phyloP scores from a whole-genome alignment of 106 monocot species.

The Alisma plantagoaquatica region DNA sequence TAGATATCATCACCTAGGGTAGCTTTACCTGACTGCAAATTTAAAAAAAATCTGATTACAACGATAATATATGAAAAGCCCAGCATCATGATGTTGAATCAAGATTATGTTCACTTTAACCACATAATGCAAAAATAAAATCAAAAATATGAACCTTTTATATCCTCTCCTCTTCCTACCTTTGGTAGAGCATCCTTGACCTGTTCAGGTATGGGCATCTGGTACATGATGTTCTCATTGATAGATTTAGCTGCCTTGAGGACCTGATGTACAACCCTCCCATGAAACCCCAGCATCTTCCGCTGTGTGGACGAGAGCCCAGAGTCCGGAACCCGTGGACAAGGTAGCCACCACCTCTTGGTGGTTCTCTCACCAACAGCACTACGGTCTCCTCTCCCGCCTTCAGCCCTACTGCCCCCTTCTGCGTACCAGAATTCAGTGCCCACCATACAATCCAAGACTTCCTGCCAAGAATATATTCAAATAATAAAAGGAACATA shows the following conservation, averaged over 20 bases:
- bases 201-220: constrained; percentile 60
- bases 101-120: no score
- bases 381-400: constrained; percentile 3
- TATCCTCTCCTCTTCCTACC: no score
- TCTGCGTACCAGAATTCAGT: constrained; percentile 91
- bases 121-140: no score
- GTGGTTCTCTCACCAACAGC: constrained; percentile 17
- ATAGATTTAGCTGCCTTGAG: constrained; percentile 92
- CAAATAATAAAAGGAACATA: no score
- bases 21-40: constrained; percentile 71
- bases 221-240: constrained; percentile 74
- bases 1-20: constrained; percentile 63
- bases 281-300: constrained; percentile 69
- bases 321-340: constrained; percentile 56
- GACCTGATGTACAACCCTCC: constrained; percentile 70
- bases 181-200: constrained; percentile 68
- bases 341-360: constrained; percentile 97
- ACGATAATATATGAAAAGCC: no score
- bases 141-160: no score
- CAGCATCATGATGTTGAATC: no score
- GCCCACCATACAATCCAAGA: constrained; percentile 77
- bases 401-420: constrained; percentile 50
- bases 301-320: constrained; percentile 63
- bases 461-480: constrained; percentile 52
- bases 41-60: no score